phyloP scores from a whole-genome alignment of 306 rosid species.

The Prunus mira region DNA sequence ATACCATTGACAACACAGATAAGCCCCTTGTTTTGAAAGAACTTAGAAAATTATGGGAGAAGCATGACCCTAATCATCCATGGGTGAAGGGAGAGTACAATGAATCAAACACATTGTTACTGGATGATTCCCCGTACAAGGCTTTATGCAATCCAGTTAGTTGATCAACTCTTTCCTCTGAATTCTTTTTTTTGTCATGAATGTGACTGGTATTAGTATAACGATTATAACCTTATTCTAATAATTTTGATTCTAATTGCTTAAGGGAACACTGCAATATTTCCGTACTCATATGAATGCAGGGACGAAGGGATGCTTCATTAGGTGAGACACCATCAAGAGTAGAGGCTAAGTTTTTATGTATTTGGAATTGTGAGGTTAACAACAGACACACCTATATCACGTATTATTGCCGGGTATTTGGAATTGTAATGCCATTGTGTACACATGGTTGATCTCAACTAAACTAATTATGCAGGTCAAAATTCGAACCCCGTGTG shows the following conservation, averaged over 20 bases:
- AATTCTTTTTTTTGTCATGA: slow-evolving; percentile 9
- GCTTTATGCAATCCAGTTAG: slow-evolving; percentile 87
- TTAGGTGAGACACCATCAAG: slow-evolving; percentile 58
- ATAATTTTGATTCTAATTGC: slow-evolving; percentile 27
- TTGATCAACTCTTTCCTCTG: slow-evolving; percentile 1
- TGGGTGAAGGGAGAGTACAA: slow-evolving; percentile 71
- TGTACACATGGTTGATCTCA: neutral
- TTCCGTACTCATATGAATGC: slow-evolving; percentile 62
- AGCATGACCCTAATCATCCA: slow-evolving; percentile 55
- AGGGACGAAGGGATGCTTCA: slow-evolving; percentile 40
- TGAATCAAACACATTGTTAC: slow-evolving; percentile 72
- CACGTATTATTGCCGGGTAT: neutral
- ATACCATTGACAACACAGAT: slow-evolving; percentile 46
- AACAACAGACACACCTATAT: neutral
- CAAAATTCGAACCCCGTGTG: neutral
- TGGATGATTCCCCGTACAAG: slow-evolving; percentile 93
- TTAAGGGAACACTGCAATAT: slow-evolving; percentile 71
- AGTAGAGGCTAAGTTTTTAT: slow-evolving; percentile 5
- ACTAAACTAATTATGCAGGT: neutral
- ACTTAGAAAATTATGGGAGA: slow-evolving; percentile 71
- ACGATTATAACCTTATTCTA: slow-evolving; percentile 12
- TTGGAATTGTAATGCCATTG: neutral
- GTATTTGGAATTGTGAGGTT: neutral
- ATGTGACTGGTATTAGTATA: slow-evolving; percentile 8
- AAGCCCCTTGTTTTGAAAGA: slow-evolving; percentile 84